These are phyloP conservation scores for Styphnolobium japonicum DNA, from an alignment of 306 rosid species.

Conservation along the genomic window DNA sequence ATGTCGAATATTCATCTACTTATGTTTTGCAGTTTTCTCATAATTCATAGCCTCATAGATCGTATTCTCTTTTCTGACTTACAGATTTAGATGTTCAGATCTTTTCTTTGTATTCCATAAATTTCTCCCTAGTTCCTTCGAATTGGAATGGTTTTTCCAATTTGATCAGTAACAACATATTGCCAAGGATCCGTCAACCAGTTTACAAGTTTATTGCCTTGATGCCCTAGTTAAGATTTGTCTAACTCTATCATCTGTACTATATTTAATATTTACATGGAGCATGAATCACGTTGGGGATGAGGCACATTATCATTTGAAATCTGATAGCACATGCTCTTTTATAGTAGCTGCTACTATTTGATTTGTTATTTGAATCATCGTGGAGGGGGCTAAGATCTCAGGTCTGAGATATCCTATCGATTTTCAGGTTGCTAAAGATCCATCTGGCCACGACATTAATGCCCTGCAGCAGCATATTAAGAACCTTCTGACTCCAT, in stretches of 20 bases:
- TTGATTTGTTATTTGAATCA: neutral
- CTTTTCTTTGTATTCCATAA: too few relatives aligned
- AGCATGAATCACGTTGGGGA: neutral
- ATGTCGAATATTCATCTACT: too few relatives aligned
- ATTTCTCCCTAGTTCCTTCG: neutral
- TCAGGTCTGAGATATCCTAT: neutral
- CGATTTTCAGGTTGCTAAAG: conserved; percentile 62
- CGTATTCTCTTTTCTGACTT: neutral
- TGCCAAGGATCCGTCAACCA: neutral
- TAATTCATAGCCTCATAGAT: neutral
- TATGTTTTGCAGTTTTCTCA: neutral
- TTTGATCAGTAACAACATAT: neutral
- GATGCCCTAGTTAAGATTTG: neutral
- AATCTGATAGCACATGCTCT: neutral
- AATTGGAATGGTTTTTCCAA: neutral
- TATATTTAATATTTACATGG: neutral
- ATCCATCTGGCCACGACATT: conserved; percentile 71
- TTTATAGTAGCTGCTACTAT: neutral
- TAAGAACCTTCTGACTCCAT: conserved; percentile 60
- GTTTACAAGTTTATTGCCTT: neutral
- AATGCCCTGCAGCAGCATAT: conserved; percentile 79
- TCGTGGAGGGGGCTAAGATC: neutral
- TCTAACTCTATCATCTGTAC: neutral
- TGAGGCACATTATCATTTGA: neutral
- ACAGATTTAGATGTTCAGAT: too few relatives aligned